Evolutionary conservation across 2,329 filamentous ascomycete species (phyloP).

Genomic region (Scedosporium boydii): DNA sequence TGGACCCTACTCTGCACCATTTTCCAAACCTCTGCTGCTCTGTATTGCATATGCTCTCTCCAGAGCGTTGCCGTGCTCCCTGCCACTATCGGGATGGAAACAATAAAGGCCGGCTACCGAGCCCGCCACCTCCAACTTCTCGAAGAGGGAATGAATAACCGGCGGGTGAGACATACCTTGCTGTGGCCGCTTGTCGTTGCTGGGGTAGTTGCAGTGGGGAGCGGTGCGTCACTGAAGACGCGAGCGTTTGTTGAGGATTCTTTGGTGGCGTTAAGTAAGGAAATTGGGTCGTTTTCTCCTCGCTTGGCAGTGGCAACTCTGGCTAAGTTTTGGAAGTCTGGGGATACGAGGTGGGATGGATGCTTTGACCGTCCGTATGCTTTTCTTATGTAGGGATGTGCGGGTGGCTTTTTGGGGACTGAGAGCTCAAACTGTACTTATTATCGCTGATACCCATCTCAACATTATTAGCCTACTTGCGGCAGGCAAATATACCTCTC

Average conservation of each 20-base stretch:
- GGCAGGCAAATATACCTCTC: too few species aligned
- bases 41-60: constrained; percentile 27
- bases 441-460: too few species aligned
- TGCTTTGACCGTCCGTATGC: constrained; percentile 8
- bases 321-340: constrained; percentile 7
- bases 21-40: constrained; percentile 20
- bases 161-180: not conserved
- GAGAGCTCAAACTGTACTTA: too few species aligned
- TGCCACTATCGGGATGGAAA: constrained; percentile 8
- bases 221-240: not conserved
- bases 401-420: too few species aligned
- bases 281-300: not conserved
- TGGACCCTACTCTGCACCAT: constrained; percentile 19
- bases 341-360: constrained; percentile 7
- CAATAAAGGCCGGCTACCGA: constrained; percentile 7
- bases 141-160: constrained; percentile 5
- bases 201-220: not conserved
- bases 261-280: not conserved
- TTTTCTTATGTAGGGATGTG: not conserved
- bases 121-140: constrained; percentile 13
- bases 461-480: too few species aligned
- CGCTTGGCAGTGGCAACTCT: constrained; percentile 3
- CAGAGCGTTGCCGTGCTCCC: constrained; percentile 21
- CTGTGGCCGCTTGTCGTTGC: not conserved
- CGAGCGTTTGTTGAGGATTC: not conserved